These are phyloP conservation scores for Neurospora tetraspora DNA, from an alignment of 495 filamentous ascomycete species.

Conservation along the genomic window DNA sequence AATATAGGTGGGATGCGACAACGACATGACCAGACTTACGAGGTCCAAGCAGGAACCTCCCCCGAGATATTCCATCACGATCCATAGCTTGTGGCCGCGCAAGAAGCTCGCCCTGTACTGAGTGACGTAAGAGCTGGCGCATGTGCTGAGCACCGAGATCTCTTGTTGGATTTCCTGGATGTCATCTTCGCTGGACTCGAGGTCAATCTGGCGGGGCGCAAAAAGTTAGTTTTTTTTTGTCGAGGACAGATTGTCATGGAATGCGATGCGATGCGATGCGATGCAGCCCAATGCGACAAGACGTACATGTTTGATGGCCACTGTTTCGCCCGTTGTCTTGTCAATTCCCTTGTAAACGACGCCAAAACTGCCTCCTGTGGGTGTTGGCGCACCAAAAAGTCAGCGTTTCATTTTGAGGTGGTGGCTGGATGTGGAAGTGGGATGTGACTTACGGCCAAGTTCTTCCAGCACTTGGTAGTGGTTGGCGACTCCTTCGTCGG, in stretches of 20 bases:
- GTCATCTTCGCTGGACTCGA: slow-evolving; percentile 95
- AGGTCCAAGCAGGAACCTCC: slow-evolving; percentile 90
- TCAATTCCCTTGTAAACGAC: slow-evolving; percentile 94
- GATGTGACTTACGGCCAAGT: slow-evolving; percentile 63
- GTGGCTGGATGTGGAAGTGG: background rate
- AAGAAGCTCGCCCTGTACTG: slow-evolving; percentile 95
- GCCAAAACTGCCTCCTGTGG: slow-evolving; percentile 80
- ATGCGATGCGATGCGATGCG: background rate
- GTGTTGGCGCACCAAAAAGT: slow-evolving; percentile 6
- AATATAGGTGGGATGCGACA: background rate
- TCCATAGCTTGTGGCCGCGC: slow-evolving; percentile 93
- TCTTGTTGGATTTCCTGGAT: slow-evolving; percentile 97
- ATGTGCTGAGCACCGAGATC: slow-evolving; percentile 90
- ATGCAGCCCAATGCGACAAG: background rate
- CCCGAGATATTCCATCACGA: slow-evolving; percentile 96
- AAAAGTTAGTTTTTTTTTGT: slow-evolving; percentile 18
- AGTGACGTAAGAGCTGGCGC: slow-evolving; percentile 85
- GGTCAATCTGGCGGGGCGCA: slow-evolving; percentile 63
- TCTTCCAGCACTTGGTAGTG: slow-evolving; percentile 89
- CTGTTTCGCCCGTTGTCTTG: slow-evolving; percentile 71
- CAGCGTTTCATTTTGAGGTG: slow-evolving; percentile 7
- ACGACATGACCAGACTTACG: slow-evolving; percentile 35
- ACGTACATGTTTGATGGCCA: slow-evolving; percentile 83
- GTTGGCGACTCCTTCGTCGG: slow-evolving; percentile 59
- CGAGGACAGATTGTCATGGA: background rate